These are phyloP conservation scores for Heimioporus retisporus DNA, from an alignment of 1,284 basidiomycete genomes.

Conservation along the genomic window DNA sequence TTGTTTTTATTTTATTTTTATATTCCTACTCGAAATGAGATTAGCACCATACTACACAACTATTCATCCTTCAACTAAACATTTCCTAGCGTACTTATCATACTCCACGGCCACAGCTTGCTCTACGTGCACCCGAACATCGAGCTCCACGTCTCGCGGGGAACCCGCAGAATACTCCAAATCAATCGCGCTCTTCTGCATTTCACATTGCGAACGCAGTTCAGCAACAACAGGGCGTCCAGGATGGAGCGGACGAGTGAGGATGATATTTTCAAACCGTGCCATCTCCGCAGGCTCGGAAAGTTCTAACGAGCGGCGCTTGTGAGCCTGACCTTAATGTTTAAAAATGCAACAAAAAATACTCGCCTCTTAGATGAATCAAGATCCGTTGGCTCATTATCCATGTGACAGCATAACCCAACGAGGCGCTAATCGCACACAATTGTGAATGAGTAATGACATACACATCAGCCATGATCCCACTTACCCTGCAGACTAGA, in stretches of 20 bases:
- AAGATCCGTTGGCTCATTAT: constrained; percentile 53
- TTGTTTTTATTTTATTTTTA: background rate
- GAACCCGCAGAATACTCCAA: constrained; percentile 28
- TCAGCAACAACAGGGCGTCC: constrained; percentile 28
- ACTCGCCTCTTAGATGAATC: constrained; percentile 43
- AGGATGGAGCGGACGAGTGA: constrained; percentile 29
- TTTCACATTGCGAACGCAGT: constrained; percentile 34
- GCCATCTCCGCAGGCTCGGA: constrained; percentile 34
- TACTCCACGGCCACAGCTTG: constrained; percentile 44
- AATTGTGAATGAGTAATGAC: constrained; percentile 3
- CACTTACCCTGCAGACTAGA: constrained; percentile 43
- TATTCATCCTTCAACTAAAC: constrained; percentile 24
- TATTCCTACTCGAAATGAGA: constrained; percentile 21
- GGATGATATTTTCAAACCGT: constrained; percentile 42
- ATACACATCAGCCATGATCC: constrained; percentile 8
- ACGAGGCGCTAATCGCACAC: constrained; percentile 36
- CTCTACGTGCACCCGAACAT: constrained; percentile 42
- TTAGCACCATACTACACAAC: constrained; percentile 13
- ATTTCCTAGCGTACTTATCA: constrained; percentile 30
- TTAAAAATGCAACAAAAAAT: background rate
- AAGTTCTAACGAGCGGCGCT: constrained; percentile 28
- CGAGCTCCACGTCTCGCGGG: constrained; percentile 36
- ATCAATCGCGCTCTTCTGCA: constrained; percentile 37
- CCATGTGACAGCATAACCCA: constrained; percentile 49
- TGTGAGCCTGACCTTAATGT: background rate